Conservation (phyloP, 192 early-diverging fungal genomes). For the Allomyces javanicus region DNA sequence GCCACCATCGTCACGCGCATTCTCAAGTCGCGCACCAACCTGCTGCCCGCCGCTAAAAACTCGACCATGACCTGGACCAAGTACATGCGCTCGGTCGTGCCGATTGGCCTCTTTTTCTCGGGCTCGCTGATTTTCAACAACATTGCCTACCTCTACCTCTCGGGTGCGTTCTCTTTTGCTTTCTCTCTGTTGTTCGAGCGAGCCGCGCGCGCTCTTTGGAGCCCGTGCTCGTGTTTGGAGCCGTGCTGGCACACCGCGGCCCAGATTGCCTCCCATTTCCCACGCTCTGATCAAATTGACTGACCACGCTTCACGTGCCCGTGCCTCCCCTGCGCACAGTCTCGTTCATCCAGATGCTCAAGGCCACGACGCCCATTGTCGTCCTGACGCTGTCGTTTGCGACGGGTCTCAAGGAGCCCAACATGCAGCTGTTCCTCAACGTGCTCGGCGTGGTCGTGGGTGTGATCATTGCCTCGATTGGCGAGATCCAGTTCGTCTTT, state of each 20-base stretch:
- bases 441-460: slow-evolving; percentile 14
- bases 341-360: slow-evolving; percentile 20
- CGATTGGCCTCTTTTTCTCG: slow-evolving; percentile 14
- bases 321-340: not conserved
- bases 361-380: slow-evolving; percentile 15
- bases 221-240: too few species aligned
- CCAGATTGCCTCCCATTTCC: too few species aligned
- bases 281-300: too few species aligned
- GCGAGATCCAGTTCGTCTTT: slow-evolving; percentile 13
- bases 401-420: slow-evolving; percentile 3
- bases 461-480: slow-evolving; percentile 12
- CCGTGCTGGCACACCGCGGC: too few species aligned
- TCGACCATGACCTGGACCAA: not conserved
- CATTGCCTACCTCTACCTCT: slow-evolving; percentile 15
- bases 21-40: not conserved
- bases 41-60: not conserved
- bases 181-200: too few species aligned
- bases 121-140: slow-evolving; percentile 12
- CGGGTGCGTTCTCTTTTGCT: not conserved
- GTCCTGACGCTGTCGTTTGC: slow-evolving; percentile 8
- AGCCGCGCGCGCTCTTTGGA: too few species aligned
- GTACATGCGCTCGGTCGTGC: slow-evolving; percentile 8
- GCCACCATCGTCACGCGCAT: not conserved
- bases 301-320: too few species aligned
- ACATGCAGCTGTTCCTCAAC: slow-evolving; percentile 4